phyloP scores from a whole-genome alignment of 345 rosid genomes.

The Hypericum androsaemum region DNA sequence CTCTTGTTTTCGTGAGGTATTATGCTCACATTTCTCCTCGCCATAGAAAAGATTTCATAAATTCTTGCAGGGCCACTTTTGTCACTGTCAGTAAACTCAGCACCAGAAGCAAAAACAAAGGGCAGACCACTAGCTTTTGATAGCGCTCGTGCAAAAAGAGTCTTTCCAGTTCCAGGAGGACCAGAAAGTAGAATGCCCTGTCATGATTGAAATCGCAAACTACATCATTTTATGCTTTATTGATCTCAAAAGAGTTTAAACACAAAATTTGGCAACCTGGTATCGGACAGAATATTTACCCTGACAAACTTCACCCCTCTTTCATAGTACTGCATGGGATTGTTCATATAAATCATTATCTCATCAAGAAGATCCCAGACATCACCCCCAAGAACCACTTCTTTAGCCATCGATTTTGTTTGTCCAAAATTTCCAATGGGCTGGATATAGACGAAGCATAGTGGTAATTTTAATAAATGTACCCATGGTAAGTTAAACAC shows the following conservation, averaged over 20 bases:
- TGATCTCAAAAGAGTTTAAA: neutral
- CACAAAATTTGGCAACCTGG: slow-evolving; percentile 3
- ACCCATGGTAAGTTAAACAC: neutral
- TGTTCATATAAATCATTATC: slow-evolving; percentile 86
- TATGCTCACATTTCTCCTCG: slow-evolving; percentile 79
- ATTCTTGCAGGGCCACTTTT: slow-evolving; percentile 85
- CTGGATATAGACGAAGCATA: slow-evolving; percentile 32
- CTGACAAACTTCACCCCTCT: slow-evolving; percentile 77
- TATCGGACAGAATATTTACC: slow-evolving; percentile 36
- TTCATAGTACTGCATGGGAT: slow-evolving; percentile 90
- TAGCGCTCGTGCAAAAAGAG: slow-evolving; percentile 92
- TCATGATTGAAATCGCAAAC: slow-evolving; percentile 17
- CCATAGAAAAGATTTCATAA: slow-evolving; percentile 83
- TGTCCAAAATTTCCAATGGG: slow-evolving; percentile 87
- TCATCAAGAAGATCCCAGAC: slow-evolving; percentile 99
- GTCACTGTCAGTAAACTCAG: slow-evolving; percentile 90
- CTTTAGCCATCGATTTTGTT: slow-evolving; percentile 82
- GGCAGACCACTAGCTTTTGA: slow-evolving; percentile 94
- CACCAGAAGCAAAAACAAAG: slow-evolving; percentile 94
- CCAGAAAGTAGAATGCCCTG: slow-evolving; percentile 97
- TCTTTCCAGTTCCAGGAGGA: slow-evolving; percentile 98
- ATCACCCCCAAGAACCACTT: slow-evolving; percentile 95
- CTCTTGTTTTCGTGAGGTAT: no score
- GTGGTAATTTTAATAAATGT: slow-evolving; percentile 15
- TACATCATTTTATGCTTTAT: slow-evolving; percentile 2